A percentile compares a stretch with the other conserved stretches of the same genome.
These are phyloP conservation scores for Scenedesmus sp. DNA, from an alignment of 163 green algal species.

Conservation along the genomic window DNA sequence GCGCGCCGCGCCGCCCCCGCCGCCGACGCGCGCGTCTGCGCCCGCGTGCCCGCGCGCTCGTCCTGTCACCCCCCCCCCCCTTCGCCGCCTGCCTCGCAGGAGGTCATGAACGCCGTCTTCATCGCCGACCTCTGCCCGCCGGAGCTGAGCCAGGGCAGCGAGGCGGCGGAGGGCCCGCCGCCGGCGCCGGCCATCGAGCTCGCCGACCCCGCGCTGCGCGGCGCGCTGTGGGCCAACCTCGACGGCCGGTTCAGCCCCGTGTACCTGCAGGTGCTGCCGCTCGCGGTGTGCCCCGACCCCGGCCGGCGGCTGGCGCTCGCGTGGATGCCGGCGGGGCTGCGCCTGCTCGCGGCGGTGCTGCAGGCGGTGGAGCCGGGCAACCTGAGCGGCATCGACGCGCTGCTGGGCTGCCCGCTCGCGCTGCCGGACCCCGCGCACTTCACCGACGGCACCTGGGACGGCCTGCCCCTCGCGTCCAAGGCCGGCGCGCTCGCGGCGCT, in stretches of 20 bases:
- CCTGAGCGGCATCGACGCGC: constrained; percentile 21
- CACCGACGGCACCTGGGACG: constrained; percentile 11
- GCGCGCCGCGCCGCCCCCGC: too few relatives aligned
- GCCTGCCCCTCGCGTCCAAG: constrained; percentile 1
- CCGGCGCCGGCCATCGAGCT: constrained; percentile 2
- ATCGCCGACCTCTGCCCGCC: constrained; percentile 1
- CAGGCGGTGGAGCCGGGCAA: neutral
- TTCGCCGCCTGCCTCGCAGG: constrained; percentile 15
- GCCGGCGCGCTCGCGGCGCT: constrained; percentile 10
- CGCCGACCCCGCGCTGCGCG: constrained; percentile 37
- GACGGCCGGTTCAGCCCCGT: constrained; percentile 19
- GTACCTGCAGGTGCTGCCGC: constrained; percentile 8
- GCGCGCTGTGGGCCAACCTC: constrained; percentile 38
- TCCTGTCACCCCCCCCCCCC: neutral
- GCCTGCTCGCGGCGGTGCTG: constrained; percentile 20
- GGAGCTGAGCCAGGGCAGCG: neutral
- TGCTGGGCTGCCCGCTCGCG: constrained; percentile 42
- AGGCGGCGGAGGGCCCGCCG: neutral
- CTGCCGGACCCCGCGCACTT: constrained; percentile 12
- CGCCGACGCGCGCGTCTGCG: neutral
- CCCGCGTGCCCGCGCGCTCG: neutral
- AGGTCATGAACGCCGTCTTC: constrained; percentile 31
- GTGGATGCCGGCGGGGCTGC: constrained; percentile 31
- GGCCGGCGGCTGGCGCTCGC: constrained; percentile 4
- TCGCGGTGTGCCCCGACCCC: constrained; percentile 8